A percentile compares a stretch with the other conserved stretches of the same genome.
Evolutionary conservation across 352 stramenopile species (phyloP).

Genomic region (Phytophthora brassicae): DNA sequence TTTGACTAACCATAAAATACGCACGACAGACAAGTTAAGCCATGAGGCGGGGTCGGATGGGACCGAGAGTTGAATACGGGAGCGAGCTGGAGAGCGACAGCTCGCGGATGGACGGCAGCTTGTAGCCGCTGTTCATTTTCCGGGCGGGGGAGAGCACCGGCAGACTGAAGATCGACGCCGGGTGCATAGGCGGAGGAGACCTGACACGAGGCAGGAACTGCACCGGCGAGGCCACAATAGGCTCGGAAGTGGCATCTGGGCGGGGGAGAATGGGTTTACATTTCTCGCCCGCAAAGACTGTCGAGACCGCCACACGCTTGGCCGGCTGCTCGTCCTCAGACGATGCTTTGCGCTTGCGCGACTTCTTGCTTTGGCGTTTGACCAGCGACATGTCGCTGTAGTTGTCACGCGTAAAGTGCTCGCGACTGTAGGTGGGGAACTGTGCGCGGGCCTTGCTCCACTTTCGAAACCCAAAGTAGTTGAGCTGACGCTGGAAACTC

Average conservation of each 20-base stretch:
- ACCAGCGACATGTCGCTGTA: conserved; percentile 84
- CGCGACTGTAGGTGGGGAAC: conserved; percentile 76
- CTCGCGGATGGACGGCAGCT: conserved; percentile 60
- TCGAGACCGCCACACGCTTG: conserved; percentile 36
- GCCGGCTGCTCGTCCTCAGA: conserved; percentile 34
- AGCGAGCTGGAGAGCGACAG: conserved; percentile 40
- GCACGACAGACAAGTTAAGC: conserved; percentile 31
- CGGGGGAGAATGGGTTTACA: conserved; percentile 73
- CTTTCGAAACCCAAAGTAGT: conserved; percentile 95
- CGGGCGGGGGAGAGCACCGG: conserved; percentile 46
- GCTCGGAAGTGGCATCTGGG: conserved; percentile 7
- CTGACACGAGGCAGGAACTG: conserved; percentile 16
- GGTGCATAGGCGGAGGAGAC: conserved; percentile 27
- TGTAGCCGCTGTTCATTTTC: conserved; percentile 44
- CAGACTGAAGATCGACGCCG: conserved; percentile 29
- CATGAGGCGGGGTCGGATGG: conserved; percentile 44
- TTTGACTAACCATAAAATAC: conserved; percentile 28
- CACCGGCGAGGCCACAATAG: conserved; percentile 5
- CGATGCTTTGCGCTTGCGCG: conserved; percentile 58
- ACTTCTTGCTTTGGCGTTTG: conserved; percentile 88
- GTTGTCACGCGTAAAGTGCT: conserved; percentile 86
- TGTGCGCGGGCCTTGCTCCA: conserved; percentile 80
- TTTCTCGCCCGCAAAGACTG: conserved; percentile 40
- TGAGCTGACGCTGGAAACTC: conserved; percentile 94
- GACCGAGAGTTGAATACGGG: conserved; percentile 20